phyloP scores from a whole-genome alignment of 1,284 basidiomycete genomes.

The Sphagnurus paluster region DNA sequence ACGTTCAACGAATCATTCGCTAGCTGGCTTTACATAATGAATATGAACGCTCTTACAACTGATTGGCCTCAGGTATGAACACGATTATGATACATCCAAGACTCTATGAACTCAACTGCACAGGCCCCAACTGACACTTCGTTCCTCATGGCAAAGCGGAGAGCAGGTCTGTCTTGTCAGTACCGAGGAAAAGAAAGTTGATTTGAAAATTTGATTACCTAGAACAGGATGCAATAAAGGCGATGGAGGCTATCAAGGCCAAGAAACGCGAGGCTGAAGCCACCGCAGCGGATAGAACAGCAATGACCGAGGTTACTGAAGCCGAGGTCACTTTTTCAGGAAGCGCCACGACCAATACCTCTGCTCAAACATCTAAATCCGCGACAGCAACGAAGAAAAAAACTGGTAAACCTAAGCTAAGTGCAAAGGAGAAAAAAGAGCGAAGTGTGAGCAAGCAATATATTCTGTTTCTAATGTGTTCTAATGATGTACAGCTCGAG shows the following conservation, averaged over 20 bases:
- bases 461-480: neutral
- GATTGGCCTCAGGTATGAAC: constrained; percentile 84
- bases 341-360: constrained; percentile 38
- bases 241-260: constrained; percentile 39
- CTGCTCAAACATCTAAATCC: constrained; percentile 27
- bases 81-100: neutral
- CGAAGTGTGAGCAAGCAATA: constrained; percentile 50
- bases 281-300: constrained; percentile 42
- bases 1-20: constrained; percentile 94
- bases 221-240: constrained; percentile 50
- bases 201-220: neutral
- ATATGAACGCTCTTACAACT: constrained; percentile 92
- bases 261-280: constrained; percentile 37
- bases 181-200: neutral
- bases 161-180: constrained; percentile 50
- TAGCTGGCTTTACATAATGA: constrained; percentile 88
- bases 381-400: constrained; percentile 55
- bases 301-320: constrained; percentile 43
- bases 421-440: constrained; percentile 82
- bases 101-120: constrained; percentile 1
- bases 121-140: constrained; percentile 68
- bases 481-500: constrained; percentile 42
- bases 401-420: constrained; percentile 62
- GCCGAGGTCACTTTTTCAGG: constrained; percentile 41
- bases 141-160: constrained; percentile 54